phyloP scores from a whole-genome alignment of 495 filamentous ascomycete genomes.

The Xylona heveae region DNA sequence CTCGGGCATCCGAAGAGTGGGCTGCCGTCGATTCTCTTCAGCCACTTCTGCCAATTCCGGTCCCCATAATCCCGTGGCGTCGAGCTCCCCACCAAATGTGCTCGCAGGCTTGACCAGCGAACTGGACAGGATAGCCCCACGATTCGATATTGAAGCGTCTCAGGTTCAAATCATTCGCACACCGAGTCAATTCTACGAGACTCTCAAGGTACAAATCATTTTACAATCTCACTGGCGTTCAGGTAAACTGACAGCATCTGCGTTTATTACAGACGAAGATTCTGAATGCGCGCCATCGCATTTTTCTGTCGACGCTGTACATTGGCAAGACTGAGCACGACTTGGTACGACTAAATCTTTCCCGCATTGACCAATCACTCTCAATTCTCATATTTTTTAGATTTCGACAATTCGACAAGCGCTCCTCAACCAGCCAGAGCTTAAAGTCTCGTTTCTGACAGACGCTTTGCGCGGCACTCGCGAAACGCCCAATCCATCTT shows the following conservation, averaged over 20 bases:
- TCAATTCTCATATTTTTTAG: constrained; percentile 17
- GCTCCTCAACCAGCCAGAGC: constrained; percentile 45
- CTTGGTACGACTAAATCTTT: constrained; percentile 26
- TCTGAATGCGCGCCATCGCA: constrained; percentile 45
- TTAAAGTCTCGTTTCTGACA: constrained; percentile 81
- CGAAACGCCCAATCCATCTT: constrained; percentile 71
- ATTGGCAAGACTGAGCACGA: constrained; percentile 90
- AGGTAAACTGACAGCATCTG: constrained; percentile 2
- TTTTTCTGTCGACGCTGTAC: constrained; percentile 89
- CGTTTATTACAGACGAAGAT: constrained; percentile 44
- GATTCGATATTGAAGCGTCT: constrained; percentile 68
- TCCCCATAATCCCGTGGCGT: neutral
- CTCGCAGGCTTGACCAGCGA: constrained; percentile 53
- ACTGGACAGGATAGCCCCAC: constrained; percentile 71
- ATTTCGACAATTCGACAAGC: constrained; percentile 59
- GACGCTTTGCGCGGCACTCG: constrained; percentile 82
- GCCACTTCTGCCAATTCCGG: too few relatives aligned
- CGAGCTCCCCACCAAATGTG: constrained; percentile 18
- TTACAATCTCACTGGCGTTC: neutral
- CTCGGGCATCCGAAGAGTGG: too few relatives aligned
- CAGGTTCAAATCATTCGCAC: constrained; percentile 59
- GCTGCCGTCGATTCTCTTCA: too few relatives aligned
- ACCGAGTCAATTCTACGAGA: constrained; percentile 69
- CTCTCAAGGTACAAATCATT: constrained; percentile 45
- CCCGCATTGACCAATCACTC: neutral